Conservation (phyloP, 345 rosid species). For the Moricandia moricandioides region DNA sequence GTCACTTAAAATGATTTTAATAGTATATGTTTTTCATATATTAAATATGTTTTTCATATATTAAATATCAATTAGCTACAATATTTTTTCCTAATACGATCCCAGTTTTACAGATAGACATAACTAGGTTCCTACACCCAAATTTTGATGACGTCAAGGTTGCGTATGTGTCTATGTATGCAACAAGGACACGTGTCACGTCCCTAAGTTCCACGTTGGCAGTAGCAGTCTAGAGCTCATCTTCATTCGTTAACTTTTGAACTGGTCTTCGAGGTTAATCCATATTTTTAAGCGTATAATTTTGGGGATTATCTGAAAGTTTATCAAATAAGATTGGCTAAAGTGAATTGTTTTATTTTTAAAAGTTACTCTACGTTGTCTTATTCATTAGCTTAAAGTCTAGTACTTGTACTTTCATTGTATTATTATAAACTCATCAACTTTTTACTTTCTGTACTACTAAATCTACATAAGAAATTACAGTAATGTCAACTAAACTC, state of each 20-base stretch:
- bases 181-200: slow-evolving; percentile 22
- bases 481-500: neutral
- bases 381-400: slow-evolving; percentile 1
- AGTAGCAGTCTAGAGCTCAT: slow-evolving; percentile 3
- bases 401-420: slow-evolving; percentile 13
- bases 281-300: neutral
- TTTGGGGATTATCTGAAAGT: slow-evolving; percentile 4
- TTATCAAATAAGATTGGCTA: neutral
- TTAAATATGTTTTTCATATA: neutral
- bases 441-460: neutral
- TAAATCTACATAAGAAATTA: neutral
- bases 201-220: slow-evolving; percentile 17
- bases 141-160: slow-evolving; percentile 26
- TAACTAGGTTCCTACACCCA: neutral
- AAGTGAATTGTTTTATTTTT: neutral
- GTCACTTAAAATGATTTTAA: neutral
- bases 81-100: neutral
- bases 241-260: slow-evolving; percentile 16
- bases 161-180: slow-evolving; percentile 35
- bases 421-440: neutral
- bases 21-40: neutral
- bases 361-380: slow-evolving; percentile 5
- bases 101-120: neutral
- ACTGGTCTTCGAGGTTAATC: slow-evolving; percentile 28
- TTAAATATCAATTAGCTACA: neutral